phyloP scores from a whole-genome alignment of 495 filamentous ascomycete genomes.

The Penicillium cataractarum region DNA sequence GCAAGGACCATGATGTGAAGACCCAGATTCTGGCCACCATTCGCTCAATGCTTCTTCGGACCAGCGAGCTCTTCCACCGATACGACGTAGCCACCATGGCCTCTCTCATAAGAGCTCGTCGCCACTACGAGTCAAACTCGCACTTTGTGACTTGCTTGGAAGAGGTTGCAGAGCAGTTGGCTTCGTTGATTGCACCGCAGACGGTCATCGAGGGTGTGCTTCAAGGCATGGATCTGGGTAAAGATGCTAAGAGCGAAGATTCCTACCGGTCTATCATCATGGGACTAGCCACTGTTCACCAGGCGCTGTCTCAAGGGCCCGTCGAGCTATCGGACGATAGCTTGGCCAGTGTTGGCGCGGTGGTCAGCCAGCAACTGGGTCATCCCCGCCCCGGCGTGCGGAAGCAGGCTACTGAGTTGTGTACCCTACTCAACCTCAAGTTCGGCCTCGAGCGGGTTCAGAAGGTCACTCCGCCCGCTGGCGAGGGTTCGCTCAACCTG shows the following conservation, averaged over 20 bases:
- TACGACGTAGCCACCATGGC: constrained; percentile 68
- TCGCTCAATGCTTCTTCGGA: constrained; percentile 72
- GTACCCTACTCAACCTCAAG: constrained; percentile 71
- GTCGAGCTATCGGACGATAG: constrained; percentile 32
- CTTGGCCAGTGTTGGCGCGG: constrained; percentile 48
- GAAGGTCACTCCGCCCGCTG: constrained; percentile 61
- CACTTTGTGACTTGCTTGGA: constrained; percentile 64
- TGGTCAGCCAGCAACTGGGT: constrained; percentile 65
- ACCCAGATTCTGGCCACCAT: constrained; percentile 82
- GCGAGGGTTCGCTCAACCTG: constrained; percentile 70
- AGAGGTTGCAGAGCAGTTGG: constrained; percentile 58
- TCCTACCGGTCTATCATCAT: constrained; percentile 48
- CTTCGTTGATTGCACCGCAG: constrained; percentile 47
- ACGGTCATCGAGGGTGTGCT: constrained; percentile 49
- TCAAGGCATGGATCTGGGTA: constrained; percentile 38
- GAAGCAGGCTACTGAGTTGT: constrained; percentile 76
- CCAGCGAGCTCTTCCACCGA: constrained; percentile 62
- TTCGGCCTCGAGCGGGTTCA: constrained; percentile 65
- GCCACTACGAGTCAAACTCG: constrained; percentile 52
- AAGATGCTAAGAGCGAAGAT: constrained; percentile 33
- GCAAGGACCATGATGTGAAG: constrained; percentile 65
- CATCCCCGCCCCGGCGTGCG: constrained; percentile 77
- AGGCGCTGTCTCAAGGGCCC: constrained; percentile 21
- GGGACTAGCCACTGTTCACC: constrained; percentile 45
- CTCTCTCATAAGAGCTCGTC: constrained; percentile 67